Evolutionary conservation across 2,329 filamentous ascomycete species (phyloP).

Genomic region (Botrytis galanthina): DNA sequence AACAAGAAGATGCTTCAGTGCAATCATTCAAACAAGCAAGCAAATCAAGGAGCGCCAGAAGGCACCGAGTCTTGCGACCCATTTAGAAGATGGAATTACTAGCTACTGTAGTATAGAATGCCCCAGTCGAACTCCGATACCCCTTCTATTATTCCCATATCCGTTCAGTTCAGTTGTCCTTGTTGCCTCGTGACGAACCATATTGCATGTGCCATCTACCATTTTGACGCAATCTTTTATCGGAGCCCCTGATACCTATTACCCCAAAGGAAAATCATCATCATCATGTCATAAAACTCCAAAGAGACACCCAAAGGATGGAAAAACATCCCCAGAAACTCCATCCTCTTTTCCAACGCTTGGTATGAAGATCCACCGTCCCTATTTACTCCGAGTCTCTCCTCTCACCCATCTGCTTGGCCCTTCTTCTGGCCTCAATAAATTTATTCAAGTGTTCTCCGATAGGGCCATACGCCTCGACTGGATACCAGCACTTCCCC

Average conservation of each 20-base stretch:
- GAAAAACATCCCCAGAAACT: neutral
- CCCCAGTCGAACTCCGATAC: neutral
- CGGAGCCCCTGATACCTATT: neutral
- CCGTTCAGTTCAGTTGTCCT: conserved; percentile 10
- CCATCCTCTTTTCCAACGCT: conserved; percentile 18
- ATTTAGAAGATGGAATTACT: conserved; percentile 13
- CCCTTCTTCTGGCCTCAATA: conserved; percentile 19
- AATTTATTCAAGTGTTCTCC: conserved; percentile 21
- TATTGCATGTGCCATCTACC: conserved; percentile 9
- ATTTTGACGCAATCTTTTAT: conserved; percentile 10
- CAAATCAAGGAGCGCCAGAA: conserved; percentile 6
- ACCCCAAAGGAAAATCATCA: conserved; percentile 4
- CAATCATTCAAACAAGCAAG: neutral
- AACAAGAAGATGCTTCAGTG: neutral
- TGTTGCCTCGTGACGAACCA: conserved; percentile 14
- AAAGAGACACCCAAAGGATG: neutral
- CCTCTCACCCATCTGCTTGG: conserved; percentile 12
- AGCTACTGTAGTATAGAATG: conserved; percentile 7
- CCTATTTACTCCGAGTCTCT: neutral
- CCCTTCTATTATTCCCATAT: conserved; percentile 7
- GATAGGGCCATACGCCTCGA: conserved; percentile 21
- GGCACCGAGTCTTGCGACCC: conserved; percentile 18
- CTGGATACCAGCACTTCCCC: conserved; percentile 22
- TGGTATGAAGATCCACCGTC: conserved; percentile 8
- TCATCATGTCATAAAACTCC: conserved; percentile 13